Conservation (phyloP, 139 green algal genomes). For the Microglena sp. region DNA sequence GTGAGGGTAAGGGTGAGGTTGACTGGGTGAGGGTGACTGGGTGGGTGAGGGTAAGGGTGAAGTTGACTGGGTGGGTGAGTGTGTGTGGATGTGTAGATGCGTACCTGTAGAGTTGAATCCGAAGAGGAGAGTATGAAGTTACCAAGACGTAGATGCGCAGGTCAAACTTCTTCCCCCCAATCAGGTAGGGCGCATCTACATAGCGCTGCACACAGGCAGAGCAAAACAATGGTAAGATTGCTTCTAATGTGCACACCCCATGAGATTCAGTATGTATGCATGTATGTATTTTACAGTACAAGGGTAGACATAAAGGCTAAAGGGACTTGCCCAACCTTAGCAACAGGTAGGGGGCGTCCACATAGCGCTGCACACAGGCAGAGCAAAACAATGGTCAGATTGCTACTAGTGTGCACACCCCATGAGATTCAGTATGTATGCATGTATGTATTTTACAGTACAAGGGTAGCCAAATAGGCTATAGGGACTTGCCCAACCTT, state of each 20-base stretch:
- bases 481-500: too few species aligned
- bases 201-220: slow-evolving; percentile 10
- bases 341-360: slow-evolving; percentile 37
- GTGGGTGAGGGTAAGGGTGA: too few species aligned
- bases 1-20: too few species aligned
- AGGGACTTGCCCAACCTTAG: too few species aligned
- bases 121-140: slow-evolving; percentile 54
- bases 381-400: background rate
- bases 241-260: background rate
- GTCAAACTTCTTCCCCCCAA: slow-evolving; percentile 78
- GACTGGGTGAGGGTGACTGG: too few species aligned
- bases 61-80: too few species aligned
- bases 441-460: too few species aligned
- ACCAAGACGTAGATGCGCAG: slow-evolving; percentile 75
- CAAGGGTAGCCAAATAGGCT: too few species aligned
- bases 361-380: slow-evolving; percentile 13
- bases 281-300: too few species aligned
- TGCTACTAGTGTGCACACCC: background rate
- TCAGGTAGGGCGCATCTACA: slow-evolving; percentile 33
- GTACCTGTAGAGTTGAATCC: slow-evolving; percentile 48
- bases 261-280: too few species aligned
- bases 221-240: background rate
- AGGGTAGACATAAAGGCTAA: too few species aligned
- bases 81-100: background rate
- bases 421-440: too few species aligned